Conservation (phyloP, 495 filamentous ascomycete species). For the Trypethelium eluteriae region DNA sequence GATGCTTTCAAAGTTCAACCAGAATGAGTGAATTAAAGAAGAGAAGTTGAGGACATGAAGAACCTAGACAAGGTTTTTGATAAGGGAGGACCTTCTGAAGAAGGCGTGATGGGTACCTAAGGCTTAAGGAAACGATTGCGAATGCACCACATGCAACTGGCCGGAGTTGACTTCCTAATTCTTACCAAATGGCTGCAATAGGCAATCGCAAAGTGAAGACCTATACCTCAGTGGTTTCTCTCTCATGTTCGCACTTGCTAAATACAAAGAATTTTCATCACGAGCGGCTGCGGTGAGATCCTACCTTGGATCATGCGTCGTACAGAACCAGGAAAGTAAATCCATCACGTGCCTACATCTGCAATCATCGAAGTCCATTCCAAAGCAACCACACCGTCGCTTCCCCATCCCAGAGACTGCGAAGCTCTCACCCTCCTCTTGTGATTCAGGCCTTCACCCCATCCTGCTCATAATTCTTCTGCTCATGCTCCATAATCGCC, state of each 20-base stretch:
- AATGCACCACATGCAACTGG: neutral
- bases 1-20: neutral
- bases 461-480: constrained; percentile 35
- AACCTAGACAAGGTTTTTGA: neutral
- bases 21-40: neutral
- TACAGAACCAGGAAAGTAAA: neutral
- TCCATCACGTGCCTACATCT: neutral
- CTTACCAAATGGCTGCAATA: neutral
- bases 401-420: neutral
- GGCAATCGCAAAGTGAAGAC: neutral
- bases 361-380: neutral
- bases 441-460: neutral
- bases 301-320: neutral
- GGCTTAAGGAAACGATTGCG: neutral
- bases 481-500: constrained; percentile 67
- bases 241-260: neutral
- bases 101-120: neutral
- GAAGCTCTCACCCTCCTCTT: neutral
- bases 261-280: neutral
- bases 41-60: neutral
- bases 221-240: neutral
- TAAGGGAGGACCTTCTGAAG: neutral
- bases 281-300: neutral
- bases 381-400: neutral
- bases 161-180: neutral